A percentile compares a stretch with the other conserved stretches of the same genome.
These are phyloP conservation scores for Termitomyces titanicus DNA, from an alignment of 768 basidiomycete species.

Conservation along the genomic window DNA sequence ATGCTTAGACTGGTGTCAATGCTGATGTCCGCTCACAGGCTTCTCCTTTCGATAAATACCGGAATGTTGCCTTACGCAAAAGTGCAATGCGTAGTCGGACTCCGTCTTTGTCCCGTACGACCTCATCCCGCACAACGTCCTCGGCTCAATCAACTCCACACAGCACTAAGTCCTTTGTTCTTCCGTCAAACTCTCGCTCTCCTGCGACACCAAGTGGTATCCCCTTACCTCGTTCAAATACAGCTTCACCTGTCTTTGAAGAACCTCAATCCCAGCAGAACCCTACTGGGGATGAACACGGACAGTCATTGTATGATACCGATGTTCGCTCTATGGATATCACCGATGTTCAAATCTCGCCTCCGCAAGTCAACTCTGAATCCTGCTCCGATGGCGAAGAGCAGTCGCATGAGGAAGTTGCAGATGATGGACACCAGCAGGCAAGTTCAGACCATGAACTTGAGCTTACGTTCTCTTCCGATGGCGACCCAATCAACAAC, in stretches of 20 bases:
- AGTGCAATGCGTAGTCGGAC: constrained; percentile 52
- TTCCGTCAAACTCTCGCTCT: constrained; percentile 40
- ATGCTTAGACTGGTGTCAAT: neutral
- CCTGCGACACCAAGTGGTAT: constrained; percentile 43
- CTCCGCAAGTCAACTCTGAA: constrained; percentile 24
- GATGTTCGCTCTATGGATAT: constrained; percentile 48
- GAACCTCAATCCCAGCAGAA: constrained; percentile 20
- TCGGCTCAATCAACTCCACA: constrained; percentile 63
- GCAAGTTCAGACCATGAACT: constrained; percentile 21
- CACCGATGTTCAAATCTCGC: constrained; percentile 48
- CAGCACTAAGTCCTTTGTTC: constrained; percentile 43
- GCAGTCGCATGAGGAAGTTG: constrained; percentile 10
- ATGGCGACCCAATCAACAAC: constrained; percentile 43
- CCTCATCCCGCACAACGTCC: constrained; percentile 56
- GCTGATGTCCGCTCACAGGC: constrained; percentile 34
- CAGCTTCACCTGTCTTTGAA: constrained; percentile 42
- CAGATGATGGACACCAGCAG: constrained; percentile 14
- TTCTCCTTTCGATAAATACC: constrained; percentile 60
- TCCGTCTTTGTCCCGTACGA: constrained; percentile 63
- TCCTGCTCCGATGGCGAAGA: constrained; percentile 8
- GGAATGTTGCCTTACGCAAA: constrained; percentile 57
- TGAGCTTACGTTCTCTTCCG: constrained; percentile 75
- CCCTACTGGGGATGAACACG: constrained; percentile 22
- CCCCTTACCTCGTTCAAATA: constrained; percentile 51
- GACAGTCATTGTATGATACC: constrained; percentile 27